phyloP scores from a whole-genome alignment of 148 eudicot species.

The Bassia scoparia region DNA sequence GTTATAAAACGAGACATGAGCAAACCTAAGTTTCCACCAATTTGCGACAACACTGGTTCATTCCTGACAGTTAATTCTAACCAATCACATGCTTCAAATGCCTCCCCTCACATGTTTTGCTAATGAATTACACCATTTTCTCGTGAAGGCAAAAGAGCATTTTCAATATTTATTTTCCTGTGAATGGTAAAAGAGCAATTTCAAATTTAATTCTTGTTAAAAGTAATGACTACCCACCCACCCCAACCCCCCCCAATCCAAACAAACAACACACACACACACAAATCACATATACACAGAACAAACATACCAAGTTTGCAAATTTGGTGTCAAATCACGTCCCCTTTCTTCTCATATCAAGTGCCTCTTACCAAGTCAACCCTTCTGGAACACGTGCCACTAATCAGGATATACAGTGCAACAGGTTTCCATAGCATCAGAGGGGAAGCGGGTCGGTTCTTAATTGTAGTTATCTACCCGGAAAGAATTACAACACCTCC shows the following conservation, averaged over 20 bases:
- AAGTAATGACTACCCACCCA: background rate
- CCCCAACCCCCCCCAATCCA: background rate
- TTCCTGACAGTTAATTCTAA: slow-evolving; percentile 73
- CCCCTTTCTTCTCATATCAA: slow-evolving; percentile 76
- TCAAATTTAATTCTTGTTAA: slow-evolving; percentile 6
- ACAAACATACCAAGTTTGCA: slow-evolving; percentile 77
- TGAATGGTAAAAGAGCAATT: too few relatives aligned
- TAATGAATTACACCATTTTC: slow-evolving; percentile 77
- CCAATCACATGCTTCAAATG: slow-evolving; percentile 96
- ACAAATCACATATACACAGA: too few relatives aligned
- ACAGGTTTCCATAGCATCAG: slow-evolving; percentile 95
- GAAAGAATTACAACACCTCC: slow-evolving; percentile 79
- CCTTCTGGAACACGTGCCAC: slow-evolving; percentile 76
- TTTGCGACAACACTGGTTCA: slow-evolving; percentile 78
- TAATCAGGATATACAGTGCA: slow-evolving; percentile 81
- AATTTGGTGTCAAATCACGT: slow-evolving; percentile 63
- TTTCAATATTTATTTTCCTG: too few relatives aligned
- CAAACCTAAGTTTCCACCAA: slow-evolving; percentile 93
- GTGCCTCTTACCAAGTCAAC: slow-evolving; percentile 72
- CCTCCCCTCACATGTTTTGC: slow-evolving; percentile 69
- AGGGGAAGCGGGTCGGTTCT: slow-evolving; percentile 83
- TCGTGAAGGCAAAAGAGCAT: slow-evolving; percentile 24
- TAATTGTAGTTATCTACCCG: slow-evolving; percentile 96
- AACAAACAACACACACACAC: too few relatives aligned
- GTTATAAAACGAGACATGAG: slow-evolving; percentile 3